Evolutionary conservation across 805 yeast genomes (phyloP).

Genomic region (Myxozyma mucilagina): DNA sequence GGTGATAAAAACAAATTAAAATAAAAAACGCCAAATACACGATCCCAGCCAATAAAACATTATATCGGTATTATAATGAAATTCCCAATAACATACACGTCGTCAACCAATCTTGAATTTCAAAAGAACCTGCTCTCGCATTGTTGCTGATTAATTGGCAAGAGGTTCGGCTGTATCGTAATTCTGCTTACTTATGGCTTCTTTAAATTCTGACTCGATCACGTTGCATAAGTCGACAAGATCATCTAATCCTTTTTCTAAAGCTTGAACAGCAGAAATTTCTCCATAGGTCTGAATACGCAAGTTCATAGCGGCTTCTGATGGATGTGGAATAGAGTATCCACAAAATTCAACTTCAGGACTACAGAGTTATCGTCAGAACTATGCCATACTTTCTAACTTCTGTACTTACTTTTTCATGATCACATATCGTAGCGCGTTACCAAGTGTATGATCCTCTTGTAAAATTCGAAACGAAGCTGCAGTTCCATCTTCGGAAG

Average conservation of each 20-base stretch:
- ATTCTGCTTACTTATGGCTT: conserved; percentile 60
- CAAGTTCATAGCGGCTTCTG: conserved; percentile 83
- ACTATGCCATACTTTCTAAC: not conserved
- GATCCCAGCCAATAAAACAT: not conserved
- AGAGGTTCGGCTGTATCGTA: conserved; percentile 34
- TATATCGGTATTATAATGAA: not conserved
- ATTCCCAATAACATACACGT: not conserved
- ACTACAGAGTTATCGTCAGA: conserved; percentile 36
- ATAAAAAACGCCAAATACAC: not conserved
- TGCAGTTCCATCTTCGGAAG: conserved; percentile 89
- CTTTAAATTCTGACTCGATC: conserved; percentile 76
- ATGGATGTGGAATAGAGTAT: conserved; percentile 97
- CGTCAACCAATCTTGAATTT: not conserved
- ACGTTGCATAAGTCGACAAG: conserved; percentile 78
- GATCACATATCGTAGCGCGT: conserved; percentile 87
- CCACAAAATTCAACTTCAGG: conserved; percentile 99
- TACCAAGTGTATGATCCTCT: conserved; percentile 96
- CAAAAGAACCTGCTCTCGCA: not conserved
- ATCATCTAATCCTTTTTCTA: conserved; percentile 87
- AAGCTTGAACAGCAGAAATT: conserved; percentile 86
- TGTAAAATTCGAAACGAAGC: conserved; percentile 91
- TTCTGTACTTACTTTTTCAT: conserved; percentile 67
- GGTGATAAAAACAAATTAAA: not conserved
- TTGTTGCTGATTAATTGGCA: not conserved
- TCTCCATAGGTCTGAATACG: conserved; percentile 91